Conservation (phyloP, 768 basidiomycete species). For the Boletellus ananas region DNA sequence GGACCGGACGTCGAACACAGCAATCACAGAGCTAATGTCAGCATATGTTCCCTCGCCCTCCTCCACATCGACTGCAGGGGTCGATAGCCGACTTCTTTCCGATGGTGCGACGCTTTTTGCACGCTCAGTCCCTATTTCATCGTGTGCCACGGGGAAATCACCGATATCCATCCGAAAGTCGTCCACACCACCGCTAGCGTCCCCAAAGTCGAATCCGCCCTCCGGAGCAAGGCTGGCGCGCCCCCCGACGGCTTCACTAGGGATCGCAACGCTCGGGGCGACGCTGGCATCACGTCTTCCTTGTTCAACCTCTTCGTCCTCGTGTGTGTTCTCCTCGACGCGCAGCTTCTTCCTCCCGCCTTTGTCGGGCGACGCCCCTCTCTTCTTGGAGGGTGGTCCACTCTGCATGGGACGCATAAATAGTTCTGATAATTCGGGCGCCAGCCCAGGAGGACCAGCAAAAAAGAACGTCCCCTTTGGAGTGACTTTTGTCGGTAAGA, state of each 20-base stretch:
- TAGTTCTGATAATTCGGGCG: constrained; percentile 75
- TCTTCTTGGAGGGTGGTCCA: constrained; percentile 53
- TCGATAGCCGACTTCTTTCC: constrained; percentile 60
- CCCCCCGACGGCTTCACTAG: constrained; percentile 52
- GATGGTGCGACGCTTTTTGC: constrained; percentile 51
- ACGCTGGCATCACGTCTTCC: constrained; percentile 64
- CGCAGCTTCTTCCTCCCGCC: constrained; percentile 57
- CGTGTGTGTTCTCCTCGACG: constrained; percentile 45
- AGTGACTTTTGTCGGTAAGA: constrained; percentile 77
- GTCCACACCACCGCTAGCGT: constrained; percentile 51
- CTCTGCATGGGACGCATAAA: constrained; percentile 74
- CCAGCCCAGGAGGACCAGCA: constrained; percentile 80
- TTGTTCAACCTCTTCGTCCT: constrained; percentile 64
- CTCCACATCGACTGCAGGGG: constrained; percentile 58
- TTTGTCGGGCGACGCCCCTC: constrained; percentile 54
- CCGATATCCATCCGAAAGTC: constrained; percentile 73
- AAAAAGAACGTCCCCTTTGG: constrained; percentile 73
- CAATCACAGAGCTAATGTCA: constrained; percentile 71
- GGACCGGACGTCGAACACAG: constrained; percentile 71
- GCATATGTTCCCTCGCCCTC: constrained; percentile 66
- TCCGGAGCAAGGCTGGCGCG: constrained; percentile 53
- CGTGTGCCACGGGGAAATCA: constrained; percentile 37
- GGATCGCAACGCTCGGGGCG: constrained; percentile 56
- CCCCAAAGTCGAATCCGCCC: constrained; percentile 58
- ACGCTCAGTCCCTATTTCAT: constrained; percentile 34